These are phyloP conservation scores for Eutrema salsugineum DNA, from an alignment of 441 rosid genomes.

Conservation along the genomic window DNA sequence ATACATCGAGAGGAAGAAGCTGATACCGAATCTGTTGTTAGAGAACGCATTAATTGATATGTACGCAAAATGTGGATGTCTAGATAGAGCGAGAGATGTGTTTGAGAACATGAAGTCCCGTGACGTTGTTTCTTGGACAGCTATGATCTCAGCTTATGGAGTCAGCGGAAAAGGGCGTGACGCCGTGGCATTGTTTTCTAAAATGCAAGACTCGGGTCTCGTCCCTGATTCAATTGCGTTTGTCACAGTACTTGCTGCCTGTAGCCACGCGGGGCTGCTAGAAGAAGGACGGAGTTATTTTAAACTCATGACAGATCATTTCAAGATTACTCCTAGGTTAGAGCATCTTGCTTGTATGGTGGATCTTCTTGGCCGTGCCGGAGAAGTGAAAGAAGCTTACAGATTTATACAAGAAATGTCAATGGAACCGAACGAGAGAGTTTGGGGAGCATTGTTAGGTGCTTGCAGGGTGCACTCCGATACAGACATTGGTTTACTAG, in stretches of 20 bases:
- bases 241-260: constrained; percentile 57
- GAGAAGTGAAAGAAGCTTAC: constrained; percentile 55
- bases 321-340: constrained; percentile 43
- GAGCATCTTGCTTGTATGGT: constrained; percentile 66
- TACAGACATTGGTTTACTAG: constrained; percentile 46
- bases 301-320: constrained; percentile 42
- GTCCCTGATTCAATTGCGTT: constrained; percentile 60
- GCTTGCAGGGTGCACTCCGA: constrained; percentile 45
- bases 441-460: constrained; percentile 58
- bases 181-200: constrained; percentile 45
- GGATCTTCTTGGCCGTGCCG: constrained; percentile 56
- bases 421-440: constrained; percentile 50
- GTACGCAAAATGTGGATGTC: constrained; percentile 58
- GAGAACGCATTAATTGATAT: constrained; percentile 59
- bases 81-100: constrained; percentile 45
- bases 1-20: constrained; percentile 42
- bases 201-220: constrained; percentile 46
- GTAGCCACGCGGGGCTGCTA: constrained; percentile 51
- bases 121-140: constrained; percentile 65
- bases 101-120: constrained; percentile 45
- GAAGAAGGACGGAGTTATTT: constrained; percentile 47
- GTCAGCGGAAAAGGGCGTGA: constrained; percentile 45
- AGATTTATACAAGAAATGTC: constrained; percentile 44
- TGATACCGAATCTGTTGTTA: constrained; percentile 41
- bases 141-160: constrained; percentile 66